Evolutionary conservation across 768 basidiomycete species (phyloP).

Genomic region (Pleurotus tuoliensis): DNA sequence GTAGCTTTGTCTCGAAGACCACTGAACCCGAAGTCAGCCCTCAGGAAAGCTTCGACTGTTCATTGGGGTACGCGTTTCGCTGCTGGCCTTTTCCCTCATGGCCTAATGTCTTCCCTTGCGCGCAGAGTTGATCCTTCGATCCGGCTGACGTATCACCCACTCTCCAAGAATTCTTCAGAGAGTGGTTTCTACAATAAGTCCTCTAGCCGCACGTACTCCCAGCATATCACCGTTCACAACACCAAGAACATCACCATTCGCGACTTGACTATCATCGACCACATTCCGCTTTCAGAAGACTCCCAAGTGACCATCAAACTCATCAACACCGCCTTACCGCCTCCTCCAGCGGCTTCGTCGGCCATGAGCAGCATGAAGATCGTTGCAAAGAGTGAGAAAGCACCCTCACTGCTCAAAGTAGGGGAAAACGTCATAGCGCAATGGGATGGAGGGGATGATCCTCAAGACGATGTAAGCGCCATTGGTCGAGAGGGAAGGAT

Average conservation of each 20-base stretch:
- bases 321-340: neutral
- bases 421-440: constrained; percentile 22
- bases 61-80: constrained; percentile 20
- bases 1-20: constrained; percentile 24
- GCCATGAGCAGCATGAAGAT: neutral
- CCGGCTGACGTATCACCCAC: constrained; percentile 8
- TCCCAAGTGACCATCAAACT: neutral
- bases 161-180: constrained; percentile 13
- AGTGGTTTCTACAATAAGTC: constrained; percentile 5
- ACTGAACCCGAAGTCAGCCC: constrained; percentile 22
- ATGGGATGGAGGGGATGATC: constrained; percentile 28
- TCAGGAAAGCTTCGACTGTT: constrained; percentile 26
- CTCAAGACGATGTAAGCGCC: constrained; percentile 15
- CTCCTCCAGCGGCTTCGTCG: neutral
- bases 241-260: constrained; percentile 11
- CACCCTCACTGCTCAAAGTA: constrained; percentile 16
- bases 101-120: constrained; percentile 27
- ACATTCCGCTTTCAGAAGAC: constrained; percentile 10
- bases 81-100: constrained; percentile 24
- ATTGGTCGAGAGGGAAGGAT: constrained; percentile 31
- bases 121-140: constrained; percentile 3
- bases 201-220: constrained; percentile 6
- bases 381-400: neutral
- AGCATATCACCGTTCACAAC: constrained; percentile 14
- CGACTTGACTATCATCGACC: constrained; percentile 12